phyloP scores from a whole-genome alignment of 2,329 filamentous ascomycete species.

The Colletotrichum karsti region DNA sequence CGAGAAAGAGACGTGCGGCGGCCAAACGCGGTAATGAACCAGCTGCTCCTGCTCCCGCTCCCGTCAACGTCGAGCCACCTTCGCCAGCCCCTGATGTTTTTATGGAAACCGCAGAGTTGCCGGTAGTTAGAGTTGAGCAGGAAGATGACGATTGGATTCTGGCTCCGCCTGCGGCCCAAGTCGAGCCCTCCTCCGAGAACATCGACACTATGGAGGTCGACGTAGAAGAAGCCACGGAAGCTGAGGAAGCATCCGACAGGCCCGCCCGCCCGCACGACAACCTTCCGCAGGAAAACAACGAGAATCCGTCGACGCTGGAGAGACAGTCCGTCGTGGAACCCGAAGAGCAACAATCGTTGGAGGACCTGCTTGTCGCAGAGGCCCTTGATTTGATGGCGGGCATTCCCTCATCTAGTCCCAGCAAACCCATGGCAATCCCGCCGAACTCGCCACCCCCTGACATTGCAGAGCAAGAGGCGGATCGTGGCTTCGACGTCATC shows the following conservation, averaged over 20 bases:
- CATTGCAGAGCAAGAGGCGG: background rate
- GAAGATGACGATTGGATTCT: background rate
- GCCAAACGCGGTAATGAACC: background rate
- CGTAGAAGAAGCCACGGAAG: background rate
- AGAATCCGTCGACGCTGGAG: background rate
- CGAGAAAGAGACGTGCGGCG: background rate
- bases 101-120: background rate
- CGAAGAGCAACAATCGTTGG: background rate
- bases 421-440: too few species aligned
- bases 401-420: background rate
- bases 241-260: background rate
- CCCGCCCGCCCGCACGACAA: fast-evolving
- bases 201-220: background rate
- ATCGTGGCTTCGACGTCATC: background rate
- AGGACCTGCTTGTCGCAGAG: background rate
- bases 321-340: background rate
- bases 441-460: too few species aligned
- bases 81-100: background rate
- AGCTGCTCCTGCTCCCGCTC: background rate
- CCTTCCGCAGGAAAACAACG: background rate
- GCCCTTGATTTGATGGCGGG: fast-evolving
- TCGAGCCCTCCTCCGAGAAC: background rate
- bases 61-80: background rate
- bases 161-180: background rate
- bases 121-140: background rate